Conservation (phyloP, 345 rosid genomes). For the Eucalyptus leucophloia region DNA sequence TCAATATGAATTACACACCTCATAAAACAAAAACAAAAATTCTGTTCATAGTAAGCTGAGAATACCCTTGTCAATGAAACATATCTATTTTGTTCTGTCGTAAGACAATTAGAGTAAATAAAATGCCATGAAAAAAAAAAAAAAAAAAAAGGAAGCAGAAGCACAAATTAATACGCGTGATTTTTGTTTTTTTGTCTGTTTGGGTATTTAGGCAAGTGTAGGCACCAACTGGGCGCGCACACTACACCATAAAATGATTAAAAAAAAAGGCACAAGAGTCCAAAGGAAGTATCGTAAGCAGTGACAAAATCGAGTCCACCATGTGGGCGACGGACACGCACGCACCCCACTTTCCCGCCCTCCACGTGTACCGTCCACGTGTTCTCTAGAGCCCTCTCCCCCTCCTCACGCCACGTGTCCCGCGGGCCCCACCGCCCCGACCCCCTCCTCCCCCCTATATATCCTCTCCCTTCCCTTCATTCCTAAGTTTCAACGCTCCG, state of each 20-base stretch:
- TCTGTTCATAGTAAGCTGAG: neutral
- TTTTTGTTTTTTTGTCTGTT: neutral
- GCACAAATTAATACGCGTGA: neutral
- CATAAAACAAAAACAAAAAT: neutral
- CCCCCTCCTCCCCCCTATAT: constrained; percentile 19
- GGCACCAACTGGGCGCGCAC: neutral
- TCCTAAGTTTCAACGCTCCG: constrained; percentile 59
- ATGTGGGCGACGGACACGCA: constrained; percentile 26
- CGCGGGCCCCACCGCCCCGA: constrained; percentile 7
- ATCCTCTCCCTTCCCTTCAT: constrained; percentile 17
- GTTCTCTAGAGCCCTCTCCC: constrained; percentile 9
- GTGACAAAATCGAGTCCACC: constrained; percentile 48
- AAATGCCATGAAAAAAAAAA: neutral
- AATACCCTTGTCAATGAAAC: neutral
- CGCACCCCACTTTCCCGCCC: constrained; percentile 8
- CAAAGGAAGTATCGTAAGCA: constrained; percentile 73
- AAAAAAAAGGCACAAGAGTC: constrained; percentile 17
- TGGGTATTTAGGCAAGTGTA: neutral
- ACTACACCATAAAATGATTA: neutral
- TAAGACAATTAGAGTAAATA: neutral
- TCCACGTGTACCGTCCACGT: constrained; percentile 45
- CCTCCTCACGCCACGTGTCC: constrained; percentile 31
- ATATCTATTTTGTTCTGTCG: neutral
- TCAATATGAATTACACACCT: too few relatives aligned
- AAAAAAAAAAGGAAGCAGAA: neutral